Evolutionary conservation across 805 yeast species (phyloP).

Genomic region (Dipodascus albidus): DNA sequence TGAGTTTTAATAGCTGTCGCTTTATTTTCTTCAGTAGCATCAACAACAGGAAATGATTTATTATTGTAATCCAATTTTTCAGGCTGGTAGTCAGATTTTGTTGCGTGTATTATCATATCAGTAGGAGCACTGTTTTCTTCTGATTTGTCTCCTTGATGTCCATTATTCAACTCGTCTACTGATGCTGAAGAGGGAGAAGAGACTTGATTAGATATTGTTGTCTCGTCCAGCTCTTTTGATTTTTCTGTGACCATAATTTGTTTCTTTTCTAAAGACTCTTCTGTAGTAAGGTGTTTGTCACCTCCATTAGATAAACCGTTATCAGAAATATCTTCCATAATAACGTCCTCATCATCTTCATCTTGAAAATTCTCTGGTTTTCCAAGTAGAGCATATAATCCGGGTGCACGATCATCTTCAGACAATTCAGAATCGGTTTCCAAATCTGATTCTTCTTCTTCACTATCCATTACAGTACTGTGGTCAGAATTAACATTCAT

Average conservation of each 20-base stretch:
- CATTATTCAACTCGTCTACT: not conserved
- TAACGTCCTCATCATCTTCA: slow-evolving; percentile 15
- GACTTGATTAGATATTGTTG: no score
- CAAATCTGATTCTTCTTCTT: slow-evolving; percentile 14
- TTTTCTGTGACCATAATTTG: no score
- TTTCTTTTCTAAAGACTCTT: not conserved
- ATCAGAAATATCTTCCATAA: slow-evolving; percentile 10
- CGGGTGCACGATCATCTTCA: slow-evolving; percentile 13
- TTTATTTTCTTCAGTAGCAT: not conserved
- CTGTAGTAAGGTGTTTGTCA: not conserved
- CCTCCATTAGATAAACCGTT: not conserved
- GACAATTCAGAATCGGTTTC: slow-evolving; percentile 15
- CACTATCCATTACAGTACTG: slow-evolving; percentile 19
- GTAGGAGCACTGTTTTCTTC: no score
- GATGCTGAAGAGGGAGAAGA: no score
- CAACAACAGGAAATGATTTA: not conserved
- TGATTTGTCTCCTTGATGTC: not conserved
- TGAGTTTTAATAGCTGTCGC: slow-evolving; percentile 33
- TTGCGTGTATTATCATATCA: no score
- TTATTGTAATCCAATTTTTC: not conserved
- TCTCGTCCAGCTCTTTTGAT: no score
- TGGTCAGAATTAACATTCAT: slow-evolving; percentile 13
- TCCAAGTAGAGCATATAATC: not conserved
- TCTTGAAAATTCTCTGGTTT: slow-evolving; percentile 11
- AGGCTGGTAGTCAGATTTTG: no score